These are phyloP conservation scores for Gracilaria caudata DNA, from an alignment of 23 red algal species.

Conservation along the genomic window DNA sequence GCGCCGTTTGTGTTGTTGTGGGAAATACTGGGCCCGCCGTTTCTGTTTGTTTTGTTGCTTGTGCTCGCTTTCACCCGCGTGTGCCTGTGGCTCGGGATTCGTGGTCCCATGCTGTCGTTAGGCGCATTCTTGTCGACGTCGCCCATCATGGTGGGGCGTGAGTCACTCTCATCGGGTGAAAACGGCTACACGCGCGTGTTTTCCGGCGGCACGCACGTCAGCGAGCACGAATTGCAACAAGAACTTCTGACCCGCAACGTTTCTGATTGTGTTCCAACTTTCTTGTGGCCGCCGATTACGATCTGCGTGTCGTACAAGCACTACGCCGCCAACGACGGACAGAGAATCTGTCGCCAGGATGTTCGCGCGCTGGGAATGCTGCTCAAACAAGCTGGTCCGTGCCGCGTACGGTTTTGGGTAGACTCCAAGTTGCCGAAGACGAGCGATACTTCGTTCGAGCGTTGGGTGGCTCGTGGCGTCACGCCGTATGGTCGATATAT, in stretches of 20 bases:
- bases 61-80: no score
- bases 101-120: no score
- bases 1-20: no score
- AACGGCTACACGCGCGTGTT: conserved; percentile 13
- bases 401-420: conserved; percentile 16
- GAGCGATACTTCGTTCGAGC: conserved; percentile 7
- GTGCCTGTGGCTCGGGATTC: no score
- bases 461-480: conserved; percentile 19
- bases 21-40: no score
- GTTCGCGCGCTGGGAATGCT: background rate
- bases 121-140: no score
- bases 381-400: background rate
- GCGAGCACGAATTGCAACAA: background rate
- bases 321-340: background rate
- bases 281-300: background rate
- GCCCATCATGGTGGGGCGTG: no score
- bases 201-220: background rate
- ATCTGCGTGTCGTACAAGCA: conserved; percentile 22
- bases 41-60: no score
- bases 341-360: background rate
- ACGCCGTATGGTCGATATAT: conserved; percentile 18
- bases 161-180: background rate
- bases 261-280: background rate
- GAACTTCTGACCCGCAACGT: background rate
- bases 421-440: conserved; percentile 11